Base-by-base conservation (phyloP, 2,329 filamentous ascomycete species). In the Aspergillus sp. region DNA sequence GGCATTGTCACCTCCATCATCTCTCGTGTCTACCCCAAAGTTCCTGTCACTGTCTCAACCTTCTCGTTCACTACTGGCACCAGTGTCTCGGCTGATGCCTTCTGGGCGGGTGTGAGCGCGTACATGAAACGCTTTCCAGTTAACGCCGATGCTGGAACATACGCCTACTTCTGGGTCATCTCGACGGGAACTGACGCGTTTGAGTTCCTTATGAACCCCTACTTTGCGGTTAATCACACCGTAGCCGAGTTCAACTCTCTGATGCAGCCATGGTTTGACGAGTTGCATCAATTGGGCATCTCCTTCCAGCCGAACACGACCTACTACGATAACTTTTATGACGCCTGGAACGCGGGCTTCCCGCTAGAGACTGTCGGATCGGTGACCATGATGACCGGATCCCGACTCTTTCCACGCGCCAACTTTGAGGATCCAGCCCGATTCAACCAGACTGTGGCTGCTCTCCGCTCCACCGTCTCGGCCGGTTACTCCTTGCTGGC, bases 401-500 rank as follows among this genome's bases (percentile, higher is more conserved):
- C 69, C 5, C 74, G 76, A 23, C 73, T 78, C 6, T 74, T 78
- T 59, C 76, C 76, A 2, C 65, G 69, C 28, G 63, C 60, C 15
- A 76, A 77, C 61, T 78, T 70, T 67, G 68, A 69, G 17, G 64
- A 68, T 50, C 49, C 61, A 2, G 36, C 59, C 4, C 66, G 64
- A 1, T 66, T 75, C 17, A 72, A 74, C 38, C 55, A 60, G 5
- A 75, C 74, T 7, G 70, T 76, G 36, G 61, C 67, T 1, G 70
- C 70, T 6, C 59, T 65, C 10, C 61, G 60, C 9, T 45, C 61
- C 5, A 71, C 70, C 1, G 56, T 72, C 13, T 62, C 65, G n/a
- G 67, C 67, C 3, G 73, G 69, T 3, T 65, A 68, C 39, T 50
- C 68, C 19, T 55, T 75, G 7, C 65, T 75, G 32, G 72, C 69